phyloP scores from a whole-genome alignment of 2,329 filamentous ascomycete genomes.

The Penicillium sp. region DNA sequence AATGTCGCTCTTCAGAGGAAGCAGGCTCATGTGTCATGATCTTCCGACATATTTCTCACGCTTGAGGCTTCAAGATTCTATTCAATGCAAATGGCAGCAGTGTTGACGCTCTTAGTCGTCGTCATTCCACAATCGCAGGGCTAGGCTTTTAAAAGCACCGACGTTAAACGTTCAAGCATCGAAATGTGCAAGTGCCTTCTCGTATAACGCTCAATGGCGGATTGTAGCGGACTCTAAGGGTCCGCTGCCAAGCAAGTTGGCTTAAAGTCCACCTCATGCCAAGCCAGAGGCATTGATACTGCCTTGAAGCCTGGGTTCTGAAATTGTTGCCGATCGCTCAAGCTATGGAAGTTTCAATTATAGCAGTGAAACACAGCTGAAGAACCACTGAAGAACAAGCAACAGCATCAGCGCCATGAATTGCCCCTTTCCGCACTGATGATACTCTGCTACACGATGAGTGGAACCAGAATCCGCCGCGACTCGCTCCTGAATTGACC shows the following conservation, averaged over 20 bases:
- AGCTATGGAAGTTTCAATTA: neutral
- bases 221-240: conserved; percentile 1
- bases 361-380: neutral
- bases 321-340: neutral
- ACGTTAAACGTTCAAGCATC: neutral
- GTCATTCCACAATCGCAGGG: neutral
- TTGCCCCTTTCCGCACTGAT: conserved; percentile 55
- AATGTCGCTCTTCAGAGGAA: neutral
- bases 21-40: neutral
- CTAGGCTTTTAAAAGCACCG: neutral
- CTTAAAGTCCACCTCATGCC: conserved; percentile 9
- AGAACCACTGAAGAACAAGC: neutral
- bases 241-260: conserved; percentile 13
- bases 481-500: conserved; percentile 49
- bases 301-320: neutral
- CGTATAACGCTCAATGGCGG: neutral
- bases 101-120: neutral
- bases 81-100: neutral
- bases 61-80: neutral
- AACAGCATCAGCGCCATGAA: conserved; percentile 44
- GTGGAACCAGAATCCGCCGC: conserved; percentile 56
- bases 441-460: conserved; percentile 47
- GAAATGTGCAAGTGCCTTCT: neutral
- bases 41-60: neutral
- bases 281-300: conserved; percentile 10